Base-by-base conservation (phyloP, 2,329 filamentous ascomycete species). In the Beauveria medogensis region DNA sequence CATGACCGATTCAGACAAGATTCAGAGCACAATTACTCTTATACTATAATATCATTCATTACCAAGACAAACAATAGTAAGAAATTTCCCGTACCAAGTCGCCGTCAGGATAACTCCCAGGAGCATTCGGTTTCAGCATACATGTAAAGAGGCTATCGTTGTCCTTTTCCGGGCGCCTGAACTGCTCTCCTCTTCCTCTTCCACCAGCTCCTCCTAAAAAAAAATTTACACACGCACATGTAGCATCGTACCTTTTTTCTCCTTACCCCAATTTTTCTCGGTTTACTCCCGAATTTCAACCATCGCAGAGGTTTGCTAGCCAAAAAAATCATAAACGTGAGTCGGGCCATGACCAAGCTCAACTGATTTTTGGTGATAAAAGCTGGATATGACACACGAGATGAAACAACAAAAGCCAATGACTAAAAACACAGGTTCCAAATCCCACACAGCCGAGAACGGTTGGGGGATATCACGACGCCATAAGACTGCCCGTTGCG, bases 1-100 rank as follows among this genome's bases (percentile, higher is more conserved):
- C 9, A 55, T 30, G 22, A 43, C 52, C 40, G 16, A 30, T 30
- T 14, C 28, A 24, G 12, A 52, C 8, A 41, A 26, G 5, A 40
- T 8, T 30, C 2, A 53, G 26, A 3, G 16, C 24, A 7, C 20
- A 51, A 24, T 43, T 43, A 41, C 26, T 59, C 18, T 46, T 46
- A 44, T 37, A 43, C 43, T 55, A 37, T 43, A 41, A 41, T 51
- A 53, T 44, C 37, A 59, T 59, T 59, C 37, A 53, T 59, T 59
- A 46, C 40, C 28, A 44, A 52, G 24, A 44, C 26, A 52, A 34
- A 24, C 24, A 52, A 37, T 28, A 43, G 43, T 50, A 44, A 57
- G 16, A 53, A 26, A 18, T 52, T 37, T 37, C 24, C 48, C 44
- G 43, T 56, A 59, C 48, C 48, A 46, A 59, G 37, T 20, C 47